phyloP scores from a whole-genome alignment of 1,284 basidiomycete species.

The Papiliotrema nemorosa region DNA sequence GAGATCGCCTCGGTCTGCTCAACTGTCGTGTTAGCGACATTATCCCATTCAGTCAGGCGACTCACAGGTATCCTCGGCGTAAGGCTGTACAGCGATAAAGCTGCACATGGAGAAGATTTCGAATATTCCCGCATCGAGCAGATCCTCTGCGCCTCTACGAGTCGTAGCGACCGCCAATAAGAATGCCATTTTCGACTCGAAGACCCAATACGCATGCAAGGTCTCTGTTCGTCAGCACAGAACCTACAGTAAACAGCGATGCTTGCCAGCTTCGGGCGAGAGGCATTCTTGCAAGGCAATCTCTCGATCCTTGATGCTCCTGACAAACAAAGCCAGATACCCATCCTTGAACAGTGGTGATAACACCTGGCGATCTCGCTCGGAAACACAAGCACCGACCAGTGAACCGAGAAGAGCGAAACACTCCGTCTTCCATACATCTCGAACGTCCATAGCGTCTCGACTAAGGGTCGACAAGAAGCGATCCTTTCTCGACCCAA shows the following conservation, averaged over 20 bases:
- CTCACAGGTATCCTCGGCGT: constrained; percentile 63
- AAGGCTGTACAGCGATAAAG: constrained; percentile 78
- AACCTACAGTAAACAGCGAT: background rate
- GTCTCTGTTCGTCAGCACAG: constrained; percentile 58
- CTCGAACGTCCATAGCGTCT: constrained; percentile 89
- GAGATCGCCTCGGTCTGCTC: constrained; percentile 17
- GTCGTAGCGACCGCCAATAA: constrained; percentile 79
- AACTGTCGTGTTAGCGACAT: background rate
- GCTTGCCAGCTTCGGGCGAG: constrained; percentile 78
- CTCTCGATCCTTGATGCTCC: constrained; percentile 79
- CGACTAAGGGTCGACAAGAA: constrained; percentile 73
- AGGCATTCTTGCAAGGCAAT: constrained; percentile 72
- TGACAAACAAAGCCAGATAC: constrained; percentile 76
- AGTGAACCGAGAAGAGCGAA: constrained; percentile 54
- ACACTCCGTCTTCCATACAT: constrained; percentile 91
- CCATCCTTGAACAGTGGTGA: constrained; percentile 69
- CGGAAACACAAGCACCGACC: constrained; percentile 51
- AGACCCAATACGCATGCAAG: constrained; percentile 88
- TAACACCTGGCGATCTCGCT: constrained; percentile 51
- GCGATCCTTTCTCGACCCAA: constrained; percentile 60
- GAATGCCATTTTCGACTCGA: constrained; percentile 88
- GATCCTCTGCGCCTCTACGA: constrained; percentile 74
- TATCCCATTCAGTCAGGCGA: background rate
- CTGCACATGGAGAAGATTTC: constrained; percentile 79
- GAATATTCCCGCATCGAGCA: constrained; percentile 76